Evolutionary conservation across 2,329 filamentous ascomycete genomes (phyloP).

Genomic region (Fusarium nygamai): DNA sequence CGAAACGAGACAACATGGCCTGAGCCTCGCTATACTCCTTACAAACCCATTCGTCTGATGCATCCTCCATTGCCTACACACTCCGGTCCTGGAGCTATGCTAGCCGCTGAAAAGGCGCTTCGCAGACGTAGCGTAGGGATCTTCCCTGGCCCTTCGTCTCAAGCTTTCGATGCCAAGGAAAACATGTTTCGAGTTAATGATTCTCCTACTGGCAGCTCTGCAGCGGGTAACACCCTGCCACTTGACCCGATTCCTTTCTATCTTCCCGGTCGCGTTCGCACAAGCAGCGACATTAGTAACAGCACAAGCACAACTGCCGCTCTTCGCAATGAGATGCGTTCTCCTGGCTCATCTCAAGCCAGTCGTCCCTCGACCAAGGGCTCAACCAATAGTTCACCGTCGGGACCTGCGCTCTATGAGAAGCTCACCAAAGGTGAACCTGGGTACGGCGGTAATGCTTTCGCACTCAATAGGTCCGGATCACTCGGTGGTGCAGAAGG

Average conservation of each 20-base stretch:
- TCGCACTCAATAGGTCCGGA: conserved; percentile 49
- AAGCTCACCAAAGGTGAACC: conserved; percentile 75
- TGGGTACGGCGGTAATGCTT: conserved; percentile 69
- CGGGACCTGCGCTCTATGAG: conserved; percentile 61
- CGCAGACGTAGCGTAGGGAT: conserved; percentile 67
- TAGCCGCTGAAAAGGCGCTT: conserved; percentile 68
- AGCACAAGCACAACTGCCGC: conserved; percentile 40
- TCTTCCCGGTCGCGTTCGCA: conserved; percentile 48
- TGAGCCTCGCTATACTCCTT: conserved; percentile 85
- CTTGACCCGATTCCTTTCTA: conserved; percentile 64
- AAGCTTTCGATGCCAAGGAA: conserved; percentile 51
- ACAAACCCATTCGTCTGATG: conserved; percentile 74
- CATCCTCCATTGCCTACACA: conserved; percentile 50
- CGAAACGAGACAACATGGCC: conserved; percentile 90
- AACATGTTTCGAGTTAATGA: conserved; percentile 24
- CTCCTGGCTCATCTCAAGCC: conserved; percentile 43
- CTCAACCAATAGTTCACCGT: conserved; percentile 43
- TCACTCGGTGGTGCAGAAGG: conserved; percentile 64
- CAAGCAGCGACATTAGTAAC: conserved; percentile 47
- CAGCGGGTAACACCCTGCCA: conserved; percentile 47
- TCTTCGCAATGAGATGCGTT: conserved; percentile 35
- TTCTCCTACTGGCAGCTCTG: conserved; percentile 32
- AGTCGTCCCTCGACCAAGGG: conserved; percentile 51
- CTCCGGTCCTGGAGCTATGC: conserved; percentile 57
- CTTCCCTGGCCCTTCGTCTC: conserved; percentile 47